phyloP scores from a whole-genome alignment of 371 early-diverging fungal genomes.

The Zychaea mexicana region DNA sequence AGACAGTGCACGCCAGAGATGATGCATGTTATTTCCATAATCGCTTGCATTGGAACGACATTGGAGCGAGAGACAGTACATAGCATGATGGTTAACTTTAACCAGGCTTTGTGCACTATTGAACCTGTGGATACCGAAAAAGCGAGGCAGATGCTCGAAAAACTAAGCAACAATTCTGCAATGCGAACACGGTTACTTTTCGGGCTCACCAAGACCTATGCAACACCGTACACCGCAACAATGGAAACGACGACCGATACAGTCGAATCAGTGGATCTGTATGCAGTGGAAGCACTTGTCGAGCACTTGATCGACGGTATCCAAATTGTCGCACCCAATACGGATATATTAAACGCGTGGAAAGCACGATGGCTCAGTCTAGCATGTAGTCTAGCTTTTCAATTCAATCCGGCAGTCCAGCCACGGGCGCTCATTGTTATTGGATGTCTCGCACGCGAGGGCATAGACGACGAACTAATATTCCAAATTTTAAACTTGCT shows the following conservation, averaged over 20 bases:
- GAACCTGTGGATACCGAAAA: conserved; percentile 58
- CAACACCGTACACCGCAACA: conserved; percentile 66
- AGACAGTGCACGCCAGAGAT: conserved; percentile 81
- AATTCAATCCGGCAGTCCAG: conserved; percentile 88
- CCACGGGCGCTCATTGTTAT: conserved; percentile 89
- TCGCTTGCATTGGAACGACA: conserved; percentile 82
- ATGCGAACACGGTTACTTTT: conserved; percentile 75
- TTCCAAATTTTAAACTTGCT: conserved; percentile 86
- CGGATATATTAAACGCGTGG: conserved; percentile 76
- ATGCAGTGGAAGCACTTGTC: conserved; percentile 61
- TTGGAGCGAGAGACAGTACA: conserved; percentile 83
- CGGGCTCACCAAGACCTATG: conserved; percentile 68
- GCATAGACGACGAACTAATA: conserved; percentile 83
- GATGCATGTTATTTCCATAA: conserved; percentile 75
- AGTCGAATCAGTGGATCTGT: conserved; percentile 71
- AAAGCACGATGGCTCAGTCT: conserved; percentile 91
- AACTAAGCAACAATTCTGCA: conserved; percentile 69
- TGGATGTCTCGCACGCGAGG: conserved; percentile 82
- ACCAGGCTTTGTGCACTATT: conserved; percentile 81
- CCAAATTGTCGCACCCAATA: conserved; percentile 66
- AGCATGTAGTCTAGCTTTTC: conserved; percentile 86
- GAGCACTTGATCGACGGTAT: conserved; percentile 75
- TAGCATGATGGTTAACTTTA: conserved; percentile 85
- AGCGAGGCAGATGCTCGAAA: conserved; percentile 50
- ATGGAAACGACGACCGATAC: conserved; percentile 64